phyloP scores from a whole-genome alignment of 1,284 basidiomycete species.

The Irpex sp. region DNA sequence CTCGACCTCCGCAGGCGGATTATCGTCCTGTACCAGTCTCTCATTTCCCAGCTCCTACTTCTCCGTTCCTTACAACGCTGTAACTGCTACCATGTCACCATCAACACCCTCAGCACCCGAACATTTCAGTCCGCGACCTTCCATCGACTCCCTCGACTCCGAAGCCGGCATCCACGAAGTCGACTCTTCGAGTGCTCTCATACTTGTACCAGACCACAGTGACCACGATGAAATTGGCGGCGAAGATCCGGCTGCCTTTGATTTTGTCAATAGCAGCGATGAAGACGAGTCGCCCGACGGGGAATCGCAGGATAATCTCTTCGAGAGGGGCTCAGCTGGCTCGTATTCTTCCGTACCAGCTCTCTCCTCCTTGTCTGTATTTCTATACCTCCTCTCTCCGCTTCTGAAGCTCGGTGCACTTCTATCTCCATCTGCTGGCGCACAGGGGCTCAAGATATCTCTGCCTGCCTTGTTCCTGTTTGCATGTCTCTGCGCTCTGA shows the following conservation, averaged over 20 bases:
- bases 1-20: background rate
- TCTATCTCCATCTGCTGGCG: constrained; percentile 35
- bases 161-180: constrained; percentile 18
- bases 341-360: constrained; percentile 34
- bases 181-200: constrained; percentile 45
- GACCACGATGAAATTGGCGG: constrained; percentile 27
- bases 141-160: constrained; percentile 18
- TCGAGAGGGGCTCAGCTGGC: background rate
- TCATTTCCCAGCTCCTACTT: background rate
- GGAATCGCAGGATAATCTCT: constrained; percentile 40
- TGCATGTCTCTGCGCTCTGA: constrained; percentile 51
- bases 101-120: background rate
- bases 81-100: background rate
- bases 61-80: background rate
- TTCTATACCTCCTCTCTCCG: constrained; percentile 64
- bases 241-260: constrained; percentile 27
- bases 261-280: constrained; percentile 38
- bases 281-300: constrained; percentile 33
- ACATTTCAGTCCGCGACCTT: background rate
- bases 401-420: constrained; percentile 67
- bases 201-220: constrained; percentile 51
- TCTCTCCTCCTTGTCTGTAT: constrained; percentile 50
- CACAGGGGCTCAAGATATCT: constrained; percentile 42
- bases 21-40: constrained; percentile 1
- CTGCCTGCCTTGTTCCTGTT: constrained; percentile 49